phyloP scores from a whole-genome alignment of 2,329 filamentous ascomycete species.

The Monosporascus sp. region DNA sequence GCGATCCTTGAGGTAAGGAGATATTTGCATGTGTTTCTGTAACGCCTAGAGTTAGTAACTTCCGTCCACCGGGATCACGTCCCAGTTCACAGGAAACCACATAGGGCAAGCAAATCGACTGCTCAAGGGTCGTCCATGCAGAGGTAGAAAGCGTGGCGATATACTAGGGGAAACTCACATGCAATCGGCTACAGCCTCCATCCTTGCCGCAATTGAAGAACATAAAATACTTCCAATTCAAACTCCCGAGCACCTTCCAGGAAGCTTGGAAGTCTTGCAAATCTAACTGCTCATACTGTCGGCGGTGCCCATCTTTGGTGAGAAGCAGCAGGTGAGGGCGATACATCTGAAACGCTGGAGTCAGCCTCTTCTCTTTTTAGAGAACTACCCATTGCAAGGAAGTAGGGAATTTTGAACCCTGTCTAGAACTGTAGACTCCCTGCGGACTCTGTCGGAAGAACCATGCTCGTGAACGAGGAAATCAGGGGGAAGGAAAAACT shows the following conservation, averaged over 20 bases:
- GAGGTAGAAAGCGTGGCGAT: too few species aligned
- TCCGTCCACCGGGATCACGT: not conserved
- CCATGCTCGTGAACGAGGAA: too few species aligned
- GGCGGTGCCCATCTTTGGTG: constrained; percentile 38
- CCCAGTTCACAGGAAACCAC: too few species aligned
- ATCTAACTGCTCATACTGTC: constrained; percentile 39
- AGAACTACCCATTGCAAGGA: too few species aligned
- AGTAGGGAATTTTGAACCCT: too few species aligned
- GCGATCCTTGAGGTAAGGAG: constrained; percentile 27
- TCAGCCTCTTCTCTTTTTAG: too few species aligned
- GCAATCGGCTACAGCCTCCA: constrained; percentile 24
- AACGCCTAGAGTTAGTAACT: constrained; percentile 32
- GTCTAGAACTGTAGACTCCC: too few species aligned
- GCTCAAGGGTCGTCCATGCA: too few species aligned
- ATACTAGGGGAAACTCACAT: not conserved
- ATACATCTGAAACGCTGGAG: constrained; percentile 24
- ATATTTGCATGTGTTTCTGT: constrained; percentile 45
- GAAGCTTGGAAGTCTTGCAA: constrained; percentile 35
- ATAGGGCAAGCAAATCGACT: too few species aligned
- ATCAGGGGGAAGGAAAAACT: too few species aligned
- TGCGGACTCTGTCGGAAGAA: too few species aligned
- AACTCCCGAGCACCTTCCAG: constrained; percentile 23
- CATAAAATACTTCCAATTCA: constrained; percentile 29
- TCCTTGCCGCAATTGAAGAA: constrained; percentile 43
- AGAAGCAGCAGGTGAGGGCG: constrained; percentile 42